Evolutionary conservation across 306 rosid species (phyloP), one percentile per base, ranked within the genome.

Genomic region (Trifolium pratense): DNA sequence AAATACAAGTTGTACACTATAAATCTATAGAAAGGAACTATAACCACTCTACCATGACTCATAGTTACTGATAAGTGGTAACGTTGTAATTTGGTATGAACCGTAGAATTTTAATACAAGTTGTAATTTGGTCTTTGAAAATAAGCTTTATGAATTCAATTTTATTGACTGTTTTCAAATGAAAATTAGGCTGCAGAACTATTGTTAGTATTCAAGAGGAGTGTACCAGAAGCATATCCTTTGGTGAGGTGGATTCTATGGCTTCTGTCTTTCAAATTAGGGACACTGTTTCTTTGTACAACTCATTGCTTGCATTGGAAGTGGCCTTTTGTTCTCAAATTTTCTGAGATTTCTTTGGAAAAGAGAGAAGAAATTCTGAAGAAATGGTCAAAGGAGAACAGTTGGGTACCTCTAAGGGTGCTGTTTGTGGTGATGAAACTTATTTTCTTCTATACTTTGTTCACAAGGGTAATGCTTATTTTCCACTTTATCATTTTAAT

Each of bases 251-350:
- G 78, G 60, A 77, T 86, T 66, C 80, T 91, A 78, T 21, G 8
- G 70, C 53, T 94, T 17, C 69, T 94, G 26, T 87, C 96, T 0
- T 89, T 81, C 79, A 84, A 91, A 87, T 34, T 94, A 52, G 96
- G 96, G 59, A 89, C 91, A 4, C 32, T 89, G 46, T 55, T 89
- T 82, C 77, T 94, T 4, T 94, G 99, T 68, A 96, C 97, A 26
- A 75, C 5, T 17, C 13, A 49, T 61, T 82, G 93, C 76, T 72
- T 94, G 46, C 89, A 88, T 14, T 53, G 82, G 84, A 87, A 73
- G 58, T 87, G 95, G 97, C 99, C 99, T 9, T 88, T 89, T 70
- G 58, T 94, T 77, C 87, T 64, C 69, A 86, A 67, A 3, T 94
- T 94, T 71, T 83, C 91, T 45, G 99, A 94, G 31, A 77, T 94